Conservation (phyloP, 2,329 filamentous ascomycete genomes). For the Sclerotinia minor region DNA sequence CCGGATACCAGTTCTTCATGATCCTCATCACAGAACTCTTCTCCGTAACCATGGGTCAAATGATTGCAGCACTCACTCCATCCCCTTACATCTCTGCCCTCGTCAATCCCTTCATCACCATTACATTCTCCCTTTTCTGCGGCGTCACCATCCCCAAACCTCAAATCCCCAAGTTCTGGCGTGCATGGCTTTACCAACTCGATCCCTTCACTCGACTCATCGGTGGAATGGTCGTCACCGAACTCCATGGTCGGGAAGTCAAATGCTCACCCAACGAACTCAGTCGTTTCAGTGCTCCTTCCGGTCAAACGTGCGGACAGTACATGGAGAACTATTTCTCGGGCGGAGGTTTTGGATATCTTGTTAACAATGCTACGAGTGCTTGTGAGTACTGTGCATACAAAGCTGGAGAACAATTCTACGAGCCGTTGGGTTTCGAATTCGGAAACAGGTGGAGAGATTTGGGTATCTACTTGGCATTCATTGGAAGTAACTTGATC, state of each 20-base stretch:
- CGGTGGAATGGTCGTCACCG: constrained; percentile 75
- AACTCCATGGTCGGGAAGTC: constrained; percentile 66
- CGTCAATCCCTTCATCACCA: constrained; percentile 79
- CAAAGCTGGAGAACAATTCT: constrained; percentile 79
- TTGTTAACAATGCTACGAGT: constrained; percentile 64
- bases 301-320: constrained; percentile 66
- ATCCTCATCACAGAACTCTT: constrained; percentile 82
- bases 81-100: constrained; percentile 76
- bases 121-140: constrained; percentile 82
- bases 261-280: constrained; percentile 61
- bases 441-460: constrained; percentile 78
- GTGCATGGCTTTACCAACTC: constrained; percentile 77
- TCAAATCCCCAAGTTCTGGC: constrained; percentile 78
- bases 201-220: constrained; percentile 83
- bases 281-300: constrained; percentile 67
- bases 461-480: constrained; percentile 74
- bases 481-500: constrained; percentile 75
- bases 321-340: constrained; percentile 75
- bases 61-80: constrained; percentile 74
- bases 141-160: constrained; percentile 79
- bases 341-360: constrained; percentile 68
- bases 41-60: constrained; percentile 76
- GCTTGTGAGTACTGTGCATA: constrained; percentile 81
- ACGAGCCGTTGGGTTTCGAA: constrained; percentile 62
- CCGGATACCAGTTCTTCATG: constrained; percentile 87